Conservation (phyloP, 306 rosid species). For the Trifolium subterraneum region DNA sequence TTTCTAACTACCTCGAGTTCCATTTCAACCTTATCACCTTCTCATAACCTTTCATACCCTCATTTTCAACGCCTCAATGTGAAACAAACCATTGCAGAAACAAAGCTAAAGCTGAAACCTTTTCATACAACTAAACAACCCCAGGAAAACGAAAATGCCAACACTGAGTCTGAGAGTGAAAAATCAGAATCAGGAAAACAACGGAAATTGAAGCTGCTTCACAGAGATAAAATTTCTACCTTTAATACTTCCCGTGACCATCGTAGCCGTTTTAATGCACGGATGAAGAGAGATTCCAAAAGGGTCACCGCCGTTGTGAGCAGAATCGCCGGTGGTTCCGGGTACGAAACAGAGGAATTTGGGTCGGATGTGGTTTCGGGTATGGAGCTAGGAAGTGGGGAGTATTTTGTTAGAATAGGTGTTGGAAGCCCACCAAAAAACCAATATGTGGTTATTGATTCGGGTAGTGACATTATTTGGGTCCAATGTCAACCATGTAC, state of each 20-base stretch:
- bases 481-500: slow-evolving; percentile 93
- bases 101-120: slow-evolving; percentile 25
- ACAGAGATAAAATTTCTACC: slow-evolving; percentile 64
- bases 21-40: slow-evolving; percentile 25
- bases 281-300: slow-evolving; percentile 62
- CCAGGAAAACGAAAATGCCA: not conserved
- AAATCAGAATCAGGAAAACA: slow-evolving; percentile 39
- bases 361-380: slow-evolving; percentile 95
- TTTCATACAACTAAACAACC: slow-evolving; percentile 22
- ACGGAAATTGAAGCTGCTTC: slow-evolving; percentile 66
- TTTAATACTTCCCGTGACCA: slow-evolving; percentile 9
- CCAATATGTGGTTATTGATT: slow-evolving; percentile 86
- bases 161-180: not conserved
- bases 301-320: slow-evolving; percentile 63
- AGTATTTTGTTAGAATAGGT: slow-evolving; percentile 82
- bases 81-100: slow-evolving; percentile 37
- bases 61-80: slow-evolving; percentile 49
- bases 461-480: slow-evolving; percentile 96
- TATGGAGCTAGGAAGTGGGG: slow-evolving; percentile 93
- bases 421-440: slow-evolving; percentile 89
- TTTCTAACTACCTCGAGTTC: slow-evolving; percentile 33
- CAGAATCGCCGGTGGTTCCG: slow-evolving; percentile 41
- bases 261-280: slow-evolving; percentile 52
- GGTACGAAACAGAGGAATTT: slow-evolving; percentile 49
- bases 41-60: slow-evolving; percentile 44